Evolutionary conservation across 2,329 filamentous ascomycete genomes (phyloP), one percentile per base, ranked within the genome.

Genomic region (Arthrinium puccinioides): DNA sequence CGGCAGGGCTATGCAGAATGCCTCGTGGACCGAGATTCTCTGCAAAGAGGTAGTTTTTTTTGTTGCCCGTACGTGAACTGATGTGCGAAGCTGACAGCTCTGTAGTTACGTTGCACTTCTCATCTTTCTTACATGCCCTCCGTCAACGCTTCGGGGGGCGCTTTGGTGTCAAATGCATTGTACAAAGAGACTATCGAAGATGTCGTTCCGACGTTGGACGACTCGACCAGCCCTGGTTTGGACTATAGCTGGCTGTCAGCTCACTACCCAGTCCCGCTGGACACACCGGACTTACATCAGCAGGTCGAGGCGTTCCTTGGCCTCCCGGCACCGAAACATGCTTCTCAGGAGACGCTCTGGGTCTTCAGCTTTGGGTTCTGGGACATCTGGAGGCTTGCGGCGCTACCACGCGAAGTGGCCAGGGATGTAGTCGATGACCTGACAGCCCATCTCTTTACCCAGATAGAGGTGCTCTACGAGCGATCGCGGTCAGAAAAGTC

Each of bases 321-420:
- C 6, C 57, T 54, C 28, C 54, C 63, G 3, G 51, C 50, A 15
- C 56, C 61, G 1, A 43, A 44, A 3, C 40, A 43, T 1, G 40
- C 60, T 0, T 61, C 67, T 6, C 56, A 56, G n/a, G 66, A 74
- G 41, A 74, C 72, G 0, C 46, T 75, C 11, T 75, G 67, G 66
- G 55, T 75, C 11, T 69, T 76, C 37, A 66, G 60, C 9, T 64
- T 74, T 37, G 72, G 72, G n/a, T 65, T 64, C 21, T 74, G 71
- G 70, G 72, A 76, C 39, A 52, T 74, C 34, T 76, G 70, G 70
- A 64, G 67, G 9, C 51, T 75, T 14, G 63, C 72, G 1, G 59
- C 69, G 3, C 48, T 74, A 14, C 70, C 72, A 1, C 53, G 61
- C 9, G 48, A 53, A 8, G 45, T 56, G 1, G 63, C 65, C 9